Conservation (phyloP, 441 rosid species). For the Arabidopsis lyrata region DNA sequence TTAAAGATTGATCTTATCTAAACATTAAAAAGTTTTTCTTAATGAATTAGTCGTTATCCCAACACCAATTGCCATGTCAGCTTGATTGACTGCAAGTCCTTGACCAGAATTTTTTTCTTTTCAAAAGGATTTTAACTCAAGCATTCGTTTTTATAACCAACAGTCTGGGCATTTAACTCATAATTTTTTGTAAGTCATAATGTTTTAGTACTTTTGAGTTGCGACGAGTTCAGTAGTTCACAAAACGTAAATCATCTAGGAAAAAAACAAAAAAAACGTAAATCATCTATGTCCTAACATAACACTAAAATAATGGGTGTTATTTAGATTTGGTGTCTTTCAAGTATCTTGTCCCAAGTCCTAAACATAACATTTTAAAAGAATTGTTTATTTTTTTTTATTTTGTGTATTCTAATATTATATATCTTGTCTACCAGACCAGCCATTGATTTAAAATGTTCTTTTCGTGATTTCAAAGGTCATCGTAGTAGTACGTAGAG, state of each 20-base stretch:
- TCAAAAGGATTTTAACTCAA: no score
- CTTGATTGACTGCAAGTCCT: conserved; percentile 18
- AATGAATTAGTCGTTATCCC: conserved; percentile 34
- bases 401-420: conserved; percentile 3
- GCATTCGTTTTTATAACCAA: no score
- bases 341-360: background rate
- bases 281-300: background rate
- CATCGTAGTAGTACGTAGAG: conserved; percentile 17
- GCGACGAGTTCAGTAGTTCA: background rate
- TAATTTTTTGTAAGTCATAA: background rate
- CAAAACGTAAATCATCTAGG: background rate
- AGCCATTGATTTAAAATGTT: conserved; percentile 19
- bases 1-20: conserved; percentile 43
- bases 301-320: background rate
- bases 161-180: background rate
- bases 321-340: conserved; percentile 6
- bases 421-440: conserved; percentile 14
- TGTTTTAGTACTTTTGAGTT: background rate
- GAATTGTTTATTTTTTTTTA: background rate
- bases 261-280: no score
- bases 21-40: background rate
- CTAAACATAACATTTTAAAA: background rate
- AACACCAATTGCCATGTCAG: conserved; percentile 27
- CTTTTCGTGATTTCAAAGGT: conserved; percentile 36
- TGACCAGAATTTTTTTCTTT: background rate